Conservation (phyloP, 2,329 filamentous ascomycete genomes). For the Gaeumannomyces tritici region DNA sequence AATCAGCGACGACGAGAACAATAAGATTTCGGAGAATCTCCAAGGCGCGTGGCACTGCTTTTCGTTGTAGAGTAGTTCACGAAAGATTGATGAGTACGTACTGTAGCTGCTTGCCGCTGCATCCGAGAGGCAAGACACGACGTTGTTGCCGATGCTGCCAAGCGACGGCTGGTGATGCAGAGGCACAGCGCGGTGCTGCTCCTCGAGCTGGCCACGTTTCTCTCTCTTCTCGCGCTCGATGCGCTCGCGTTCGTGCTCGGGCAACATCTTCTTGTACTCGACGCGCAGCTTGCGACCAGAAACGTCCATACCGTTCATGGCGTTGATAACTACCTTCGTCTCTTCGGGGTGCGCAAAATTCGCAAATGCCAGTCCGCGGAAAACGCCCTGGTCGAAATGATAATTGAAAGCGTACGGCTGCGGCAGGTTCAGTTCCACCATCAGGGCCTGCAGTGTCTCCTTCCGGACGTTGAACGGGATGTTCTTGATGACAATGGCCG, state of each 20-base stretch:
- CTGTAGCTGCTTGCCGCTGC: background rate
- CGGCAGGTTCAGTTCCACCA: slow-evolving; percentile 89
- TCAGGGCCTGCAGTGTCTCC: slow-evolving; percentile 83
- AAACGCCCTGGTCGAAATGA: slow-evolving; percentile 97
- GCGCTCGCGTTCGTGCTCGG: slow-evolving; percentile 83
- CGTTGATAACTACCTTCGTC: slow-evolving; percentile 83
- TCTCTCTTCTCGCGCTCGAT: slow-evolving; percentile 97
- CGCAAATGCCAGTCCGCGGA: slow-evolving; percentile 90
- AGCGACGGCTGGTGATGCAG: slow-evolving; percentile 65
- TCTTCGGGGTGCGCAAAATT: slow-evolving; percentile 97
- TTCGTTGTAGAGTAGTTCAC: background rate
- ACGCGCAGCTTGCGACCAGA: slow-evolving; percentile 90
- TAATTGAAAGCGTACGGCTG: slow-evolving; percentile 99
- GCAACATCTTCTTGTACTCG: slow-evolving; percentile 99
- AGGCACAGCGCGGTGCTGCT: slow-evolving; percentile 84
- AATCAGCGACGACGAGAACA: background rate
- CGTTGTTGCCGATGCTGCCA: slow-evolving; percentile 19
- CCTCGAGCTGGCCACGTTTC: slow-evolving; percentile 88
- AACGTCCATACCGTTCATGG: slow-evolving; percentile 91
- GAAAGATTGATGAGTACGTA: background rate
- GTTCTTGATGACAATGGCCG: slow-evolving; percentile 98
- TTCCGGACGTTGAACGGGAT: slow-evolving; percentile 98
- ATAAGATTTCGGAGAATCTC: background rate
- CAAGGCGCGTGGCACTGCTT: background rate
- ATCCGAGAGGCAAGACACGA: slow-evolving; percentile 1